These are phyloP conservation scores for Massarina eburnea DNA, from an alignment of 2,329 filamentous ascomycete species.

Conservation along the genomic window DNA sequence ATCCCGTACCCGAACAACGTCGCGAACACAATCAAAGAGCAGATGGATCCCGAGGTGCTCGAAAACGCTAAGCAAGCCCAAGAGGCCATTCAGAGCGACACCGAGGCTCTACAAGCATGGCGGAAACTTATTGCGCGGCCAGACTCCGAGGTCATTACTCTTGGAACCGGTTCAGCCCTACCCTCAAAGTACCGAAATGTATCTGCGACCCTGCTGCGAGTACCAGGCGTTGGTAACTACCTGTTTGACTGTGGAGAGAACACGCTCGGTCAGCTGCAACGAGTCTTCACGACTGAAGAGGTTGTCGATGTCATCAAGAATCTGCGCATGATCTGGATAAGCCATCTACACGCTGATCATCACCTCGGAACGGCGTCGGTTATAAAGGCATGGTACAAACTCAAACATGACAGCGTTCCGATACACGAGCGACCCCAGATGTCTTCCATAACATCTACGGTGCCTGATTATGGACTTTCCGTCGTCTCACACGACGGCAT, in stretches of 20 bases:
- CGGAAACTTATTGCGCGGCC: conserved; percentile 69
- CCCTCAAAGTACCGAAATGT: conserved; percentile 97
- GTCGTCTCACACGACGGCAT: conserved; percentile 73
- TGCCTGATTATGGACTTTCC: conserved; percentile 26
- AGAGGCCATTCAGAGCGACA: conserved; percentile 36
- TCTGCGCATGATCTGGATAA: conserved; percentile 85
- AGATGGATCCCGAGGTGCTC: conserved; percentile 52
- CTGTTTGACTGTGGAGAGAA: conserved; percentile 91
- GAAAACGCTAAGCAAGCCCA: conserved; percentile 53
- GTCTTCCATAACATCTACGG: conserved; percentile 40
- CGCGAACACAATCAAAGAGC: conserved; percentile 41
- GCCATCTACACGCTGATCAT: conserved; percentile 94
- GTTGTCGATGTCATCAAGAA: conserved; percentile 73
- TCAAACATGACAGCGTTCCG: conserved; percentile 50
- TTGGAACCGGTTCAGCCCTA: conserved; percentile 87
- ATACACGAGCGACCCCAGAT: conserved; percentile 17
- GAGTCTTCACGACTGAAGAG: conserved; percentile 67
- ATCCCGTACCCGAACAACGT: conserved; percentile 50
- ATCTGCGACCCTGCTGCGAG: conserved; percentile 79
- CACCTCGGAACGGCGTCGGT: conserved; percentile 82
- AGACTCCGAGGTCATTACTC: conserved; percentile 79
- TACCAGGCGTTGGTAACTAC: conserved; percentile 85
- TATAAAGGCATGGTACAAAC: conserved; percentile 76
- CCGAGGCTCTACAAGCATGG: conserved; percentile 54
- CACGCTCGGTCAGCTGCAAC: conserved; percentile 82